Base-by-base conservation (phyloP, 176 grass and related monocot genomes). In the Aegilops bicornis region DNA sequence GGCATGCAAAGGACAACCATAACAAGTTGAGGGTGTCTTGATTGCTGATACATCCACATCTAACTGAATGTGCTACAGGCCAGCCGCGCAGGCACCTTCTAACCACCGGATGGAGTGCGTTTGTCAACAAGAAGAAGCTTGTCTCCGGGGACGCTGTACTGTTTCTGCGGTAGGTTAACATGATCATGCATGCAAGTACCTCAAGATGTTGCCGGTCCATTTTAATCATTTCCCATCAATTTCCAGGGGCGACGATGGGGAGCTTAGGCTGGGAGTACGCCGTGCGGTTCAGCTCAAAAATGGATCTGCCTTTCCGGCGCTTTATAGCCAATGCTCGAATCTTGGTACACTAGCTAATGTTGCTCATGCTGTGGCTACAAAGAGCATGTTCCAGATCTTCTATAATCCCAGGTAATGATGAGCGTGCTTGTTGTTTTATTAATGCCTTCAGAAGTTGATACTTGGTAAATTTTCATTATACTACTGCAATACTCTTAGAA, bases 41-140 rank as follows among this genome's bases (percentile, higher is more conserved):
- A 52, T 81, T 76, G 74, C 81, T 84, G 36, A 88, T 78, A 84
- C 83, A 82, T 88, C 84, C 81, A 83, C 80, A 76, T 93, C 80
- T 84, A 78, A 82, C 87, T 88, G 58, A 82, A 88, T 88, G 47
- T 78, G 70, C 62, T 84, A 66, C 85, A 98, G 97, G 97, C 39
- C 97, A 99, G 87, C 97, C 97, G 50, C 97, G 92, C 30, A 91
- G 97, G 81, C 97, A 99, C 82, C 92, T 99, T 81, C 84, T 99
- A 82, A 99, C 97, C 66, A 99, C 97, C 15, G 94, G 97, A 64
- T 99, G 97, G 97, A 99, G 92, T 90, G 94, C 97, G 13, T 99
- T 99, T 91, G 89, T 99, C 32, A 99, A 99, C 67, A 97, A 88
- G 90, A 99, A 99, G 89, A 97, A 95, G 76, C 94, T 99, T 48